A percentile compares a stretch with the other conserved stretches of the same genome.
Conservation (phyloP, 371 early-diverging fungal species). For the Blakeslea trispora region DNA sequence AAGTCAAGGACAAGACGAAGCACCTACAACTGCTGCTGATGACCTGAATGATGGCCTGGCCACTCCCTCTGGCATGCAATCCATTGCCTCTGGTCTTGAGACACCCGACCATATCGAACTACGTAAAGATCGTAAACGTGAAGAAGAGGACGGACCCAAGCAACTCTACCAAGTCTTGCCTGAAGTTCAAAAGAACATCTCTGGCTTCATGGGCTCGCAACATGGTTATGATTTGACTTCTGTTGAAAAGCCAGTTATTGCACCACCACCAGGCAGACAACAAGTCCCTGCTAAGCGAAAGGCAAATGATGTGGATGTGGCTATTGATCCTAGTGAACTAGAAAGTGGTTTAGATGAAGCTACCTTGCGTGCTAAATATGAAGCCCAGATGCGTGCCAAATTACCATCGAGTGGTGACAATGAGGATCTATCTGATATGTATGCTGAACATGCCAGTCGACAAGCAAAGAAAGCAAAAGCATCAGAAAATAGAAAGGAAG, state of each 20-base stretch:
- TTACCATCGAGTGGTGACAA: constrained; percentile 35
- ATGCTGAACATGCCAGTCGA: constrained; percentile 78
- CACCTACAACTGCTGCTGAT: constrained; percentile 29
- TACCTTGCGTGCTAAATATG: constrained; percentile 72
- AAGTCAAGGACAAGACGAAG: constrained; percentile 36
- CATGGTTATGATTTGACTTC: constrained; percentile 84
- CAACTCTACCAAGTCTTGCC: constrained; percentile 89
- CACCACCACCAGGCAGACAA: constrained; percentile 15
- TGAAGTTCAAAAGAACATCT: constrained; percentile 71
- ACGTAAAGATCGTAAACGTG: constrained; percentile 70
- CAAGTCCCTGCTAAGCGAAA: constrained; percentile 50
- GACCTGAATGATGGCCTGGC: constrained; percentile 69
- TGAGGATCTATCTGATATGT: constrained; percentile 87
- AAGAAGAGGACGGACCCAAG: constrained; percentile 67
- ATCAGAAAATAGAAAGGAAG: constrained; percentile 54
- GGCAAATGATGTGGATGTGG: constrained; percentile 67
- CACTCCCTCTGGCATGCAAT: constrained; percentile 89
- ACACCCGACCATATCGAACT: constrained; percentile 93
- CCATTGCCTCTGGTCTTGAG: constrained; percentile 83
- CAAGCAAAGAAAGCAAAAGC: constrained; percentile 71
- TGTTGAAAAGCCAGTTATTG: constrained; percentile 33
- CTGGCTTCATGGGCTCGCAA: constrained; percentile 94
- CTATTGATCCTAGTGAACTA: constrained; percentile 77
- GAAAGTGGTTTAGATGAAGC: constrained; percentile 71
- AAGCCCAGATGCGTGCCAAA: constrained; percentile 61